Conservation (phyloP, 495 filamentous ascomycete species). For the Jackrogersella minutella region DNA sequence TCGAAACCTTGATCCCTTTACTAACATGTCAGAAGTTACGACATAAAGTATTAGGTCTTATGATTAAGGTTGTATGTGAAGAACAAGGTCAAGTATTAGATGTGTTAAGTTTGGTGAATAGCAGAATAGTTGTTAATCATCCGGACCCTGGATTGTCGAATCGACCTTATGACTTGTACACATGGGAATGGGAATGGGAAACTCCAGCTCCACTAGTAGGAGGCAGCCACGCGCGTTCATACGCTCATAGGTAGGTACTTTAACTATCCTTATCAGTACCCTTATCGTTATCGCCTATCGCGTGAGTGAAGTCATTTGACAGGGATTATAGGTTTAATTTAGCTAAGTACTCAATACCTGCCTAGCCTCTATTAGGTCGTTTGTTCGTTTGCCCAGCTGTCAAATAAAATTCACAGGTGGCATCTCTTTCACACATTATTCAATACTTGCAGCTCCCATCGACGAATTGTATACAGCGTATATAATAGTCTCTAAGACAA, state of each 20-base stretch:
- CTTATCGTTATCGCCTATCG: slow-evolving; percentile 28
- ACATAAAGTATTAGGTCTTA: neutral
- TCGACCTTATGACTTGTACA: slow-evolving; percentile 20
- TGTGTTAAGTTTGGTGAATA: neutral
- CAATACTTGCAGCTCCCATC: neutral
- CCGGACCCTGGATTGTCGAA: slow-evolving; percentile 29
- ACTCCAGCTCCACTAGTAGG: neutral
- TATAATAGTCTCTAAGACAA: neutral
- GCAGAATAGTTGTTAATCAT: slow-evolving; percentile 25
- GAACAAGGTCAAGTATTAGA: slow-evolving; percentile 3
- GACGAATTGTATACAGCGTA: neutral
- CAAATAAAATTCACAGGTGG: slow-evolving; percentile 20
- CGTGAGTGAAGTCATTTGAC: slow-evolving; percentile 36
- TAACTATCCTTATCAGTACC: slow-evolving; percentile 16
- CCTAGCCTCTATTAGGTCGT: neutral
- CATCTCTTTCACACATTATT: neutral
- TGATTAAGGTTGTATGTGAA: slow-evolving; percentile 8
- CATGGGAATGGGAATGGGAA: neutral
- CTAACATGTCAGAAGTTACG: slow-evolving; percentile 10
- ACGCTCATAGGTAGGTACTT: slow-evolving; percentile 4
- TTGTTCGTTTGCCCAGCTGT: slow-evolving; percentile 8
- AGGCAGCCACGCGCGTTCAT: slow-evolving; percentile 28
- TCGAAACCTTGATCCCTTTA: neutral
- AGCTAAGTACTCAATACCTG: neutral
- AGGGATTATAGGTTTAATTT: neutral